Evolutionary conservation across 1,139 yeast genomes (phyloP).

Genomic region (Schwanniomyces etchellsii): DNA sequence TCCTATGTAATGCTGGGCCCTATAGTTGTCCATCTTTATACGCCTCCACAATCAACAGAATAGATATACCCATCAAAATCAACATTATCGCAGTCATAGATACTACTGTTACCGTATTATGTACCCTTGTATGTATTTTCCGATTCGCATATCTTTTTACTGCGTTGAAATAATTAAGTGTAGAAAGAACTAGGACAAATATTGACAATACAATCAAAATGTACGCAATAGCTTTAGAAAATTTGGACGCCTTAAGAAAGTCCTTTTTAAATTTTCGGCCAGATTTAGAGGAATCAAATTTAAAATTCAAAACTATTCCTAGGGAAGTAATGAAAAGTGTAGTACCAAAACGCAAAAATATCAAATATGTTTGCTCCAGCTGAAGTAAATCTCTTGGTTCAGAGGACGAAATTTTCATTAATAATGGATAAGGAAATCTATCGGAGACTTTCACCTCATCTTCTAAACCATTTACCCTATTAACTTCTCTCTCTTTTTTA

Average conservation of each 20-base stretch:
- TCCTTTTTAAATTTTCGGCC: conserved; percentile 6
- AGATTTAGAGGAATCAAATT: conserved; percentile 29
- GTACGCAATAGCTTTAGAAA: conserved; percentile 31
- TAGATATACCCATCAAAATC: conserved; percentile 37
- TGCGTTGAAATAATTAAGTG: conserved; percentile 41
- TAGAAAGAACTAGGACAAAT: conserved; percentile 34
- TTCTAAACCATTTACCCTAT: conserved; percentile 1
- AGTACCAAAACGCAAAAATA: conserved; percentile 47
- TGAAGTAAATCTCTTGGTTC: conserved; percentile 62
- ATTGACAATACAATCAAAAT: conserved; percentile 37
- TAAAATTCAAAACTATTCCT: conserved; percentile 47
- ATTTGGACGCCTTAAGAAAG: conserved; percentile 12
- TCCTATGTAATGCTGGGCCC: background rate
- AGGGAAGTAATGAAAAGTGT: conserved; percentile 47
- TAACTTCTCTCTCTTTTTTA: background rate
- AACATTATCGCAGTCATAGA: conserved; percentile 36
- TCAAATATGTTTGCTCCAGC: conserved; percentile 52
- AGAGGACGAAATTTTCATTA: conserved; percentile 40
- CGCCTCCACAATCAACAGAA: conserved; percentile 36
- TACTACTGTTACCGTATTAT: conserved; percentile 31
- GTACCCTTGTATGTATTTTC: conserved; percentile 35
- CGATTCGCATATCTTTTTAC: conserved; percentile 40
- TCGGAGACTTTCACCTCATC: conserved; percentile 1
- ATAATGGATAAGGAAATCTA: conserved; percentile 17
- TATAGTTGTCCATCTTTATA: conserved; percentile 15